These are phyloP conservation scores for Eurotiales sp. DNA, from an alignment of 2,329 filamentous ascomycete genomes.

Conservation along the genomic window DNA sequence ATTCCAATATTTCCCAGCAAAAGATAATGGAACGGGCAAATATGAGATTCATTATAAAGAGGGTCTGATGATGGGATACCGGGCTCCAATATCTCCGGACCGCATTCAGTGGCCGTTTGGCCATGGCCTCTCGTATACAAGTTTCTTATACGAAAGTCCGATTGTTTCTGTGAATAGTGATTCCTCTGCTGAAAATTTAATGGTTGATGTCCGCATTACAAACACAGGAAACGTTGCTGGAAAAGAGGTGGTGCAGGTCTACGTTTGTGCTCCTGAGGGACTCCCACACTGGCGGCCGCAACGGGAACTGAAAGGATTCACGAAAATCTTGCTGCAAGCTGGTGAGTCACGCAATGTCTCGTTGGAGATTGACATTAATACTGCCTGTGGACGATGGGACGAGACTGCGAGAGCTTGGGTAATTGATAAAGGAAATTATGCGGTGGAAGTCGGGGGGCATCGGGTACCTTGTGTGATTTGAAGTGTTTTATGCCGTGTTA, in stretches of 20 bases:
- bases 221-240: constrained; percentile 65
- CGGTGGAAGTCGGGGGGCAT: no score
- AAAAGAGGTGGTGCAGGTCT: constrained; percentile 65
- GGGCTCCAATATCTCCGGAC: constrained; percentile 67
- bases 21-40: constrained; percentile 63
- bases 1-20: constrained; percentile 67
- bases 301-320: constrained; percentile 14
- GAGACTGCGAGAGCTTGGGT: no score
- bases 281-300: constrained; percentile 20
- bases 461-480: no score
- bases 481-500: no score
- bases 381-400: no score
- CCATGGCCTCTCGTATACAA: constrained; percentile 66
- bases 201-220: constrained; percentile 62
- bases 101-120: constrained; percentile 71
- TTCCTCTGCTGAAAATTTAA: constrained; percentile 36
- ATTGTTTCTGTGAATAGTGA: no score
- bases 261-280: constrained; percentile 23
- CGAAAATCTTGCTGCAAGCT: constrained; percentile 9
- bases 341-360: background rate
- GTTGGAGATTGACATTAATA: no score
- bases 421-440: no score
- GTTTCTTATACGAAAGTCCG: constrained; percentile 45
- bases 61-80: constrained; percentile 75
- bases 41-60: constrained; percentile 72